These are phyloP conservation scores for Elongisporangium prolatum DNA, from an alignment of 352 stramenopile genomes.

Conservation along the genomic window DNA sequence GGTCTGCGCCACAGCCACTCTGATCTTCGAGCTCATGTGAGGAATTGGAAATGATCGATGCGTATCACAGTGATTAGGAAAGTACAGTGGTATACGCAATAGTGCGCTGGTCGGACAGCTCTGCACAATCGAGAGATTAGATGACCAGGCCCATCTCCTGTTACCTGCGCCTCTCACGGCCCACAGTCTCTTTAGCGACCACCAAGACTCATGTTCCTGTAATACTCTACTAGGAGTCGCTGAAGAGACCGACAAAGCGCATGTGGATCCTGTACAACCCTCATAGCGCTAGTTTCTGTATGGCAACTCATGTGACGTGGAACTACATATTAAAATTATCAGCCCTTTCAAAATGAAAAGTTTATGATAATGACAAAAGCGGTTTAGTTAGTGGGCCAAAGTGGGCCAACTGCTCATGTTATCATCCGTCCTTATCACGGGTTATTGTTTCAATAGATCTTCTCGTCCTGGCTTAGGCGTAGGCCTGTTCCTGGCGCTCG, in stretches of 20 bases:
- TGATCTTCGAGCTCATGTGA: background rate
- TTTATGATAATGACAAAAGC: too few relatives aligned
- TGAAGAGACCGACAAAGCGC: too few relatives aligned
- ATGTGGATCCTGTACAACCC: too few relatives aligned
- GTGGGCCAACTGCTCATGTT: too few relatives aligned
- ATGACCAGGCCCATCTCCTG: background rate
- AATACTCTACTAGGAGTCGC: too few relatives aligned
- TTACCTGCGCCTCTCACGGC: too few relatives aligned
- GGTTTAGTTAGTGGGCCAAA: too few relatives aligned
- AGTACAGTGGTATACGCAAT: background rate
- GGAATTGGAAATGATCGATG: background rate
- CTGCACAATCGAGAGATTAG: background rate
- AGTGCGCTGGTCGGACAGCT: background rate
- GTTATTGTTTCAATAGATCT: background rate
- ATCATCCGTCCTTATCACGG: background rate
- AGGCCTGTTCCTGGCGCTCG: slow-evolving; percentile 14
- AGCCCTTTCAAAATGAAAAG: too few relatives aligned
- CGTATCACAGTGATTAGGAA: background rate
- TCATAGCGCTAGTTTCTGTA: too few relatives aligned
- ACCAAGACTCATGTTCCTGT: background rate
- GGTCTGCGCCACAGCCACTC: slow-evolving; percentile 17
- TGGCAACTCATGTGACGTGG: too few relatives aligned
- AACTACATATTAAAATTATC: too few relatives aligned
- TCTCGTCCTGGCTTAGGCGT: background rate
- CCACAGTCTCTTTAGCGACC: too few relatives aligned